Base-by-base conservation (phyloP, 2,329 filamentous ascomycete genomes). In the Coniosporium tulheliwenetii region DNA sequence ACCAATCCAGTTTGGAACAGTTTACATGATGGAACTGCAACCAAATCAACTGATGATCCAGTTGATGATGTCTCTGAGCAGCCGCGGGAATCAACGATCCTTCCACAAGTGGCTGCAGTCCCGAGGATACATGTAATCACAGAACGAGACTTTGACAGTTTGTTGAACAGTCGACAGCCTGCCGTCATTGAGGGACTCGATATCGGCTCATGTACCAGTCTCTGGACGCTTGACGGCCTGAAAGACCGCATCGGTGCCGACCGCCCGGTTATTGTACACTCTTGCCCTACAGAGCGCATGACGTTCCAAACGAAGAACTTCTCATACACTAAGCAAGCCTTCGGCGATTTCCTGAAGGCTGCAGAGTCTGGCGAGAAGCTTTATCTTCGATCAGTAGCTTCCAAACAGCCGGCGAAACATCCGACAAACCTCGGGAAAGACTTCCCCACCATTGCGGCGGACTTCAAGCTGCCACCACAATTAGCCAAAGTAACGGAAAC, bases 241-340 rank as follows among this genome's bases (percentile, higher is more conserved):
- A 67, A 71, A 37, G 62, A 71, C 9, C 69, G 67, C 8, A 63
- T 86, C 39, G 80, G 81, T 3, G 45, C 54, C 10, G 67, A 77
- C 34, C 76, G 74, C 47, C 67, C 77, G 19, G 37, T 93, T 10
- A 67, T 85, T 9, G 73, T 93, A 4, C 86, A 94, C 52, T 73
- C 83, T 47, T 76, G 79, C 14, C 59, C 66, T 5, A 69, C 65
- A 4, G 65, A 73, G 29, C 72, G 72, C 37, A 85, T 93, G 80
- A 79, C 84, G 49, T 93, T 94, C 53, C 77, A 77, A 43, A 66
- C 69, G 37, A 93, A 93, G 59, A 93, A 93, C 57, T 93, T 93
- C 54, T 62, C 65, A 32, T 93, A 93, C 54, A 66, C 71, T 8
- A 83, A 75, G 3, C 77, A 79, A 46, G 53, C 64, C 2, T 85